Base-by-base conservation (phyloP, 805 yeast species). In the Naumovozyma castellii region DNA sequence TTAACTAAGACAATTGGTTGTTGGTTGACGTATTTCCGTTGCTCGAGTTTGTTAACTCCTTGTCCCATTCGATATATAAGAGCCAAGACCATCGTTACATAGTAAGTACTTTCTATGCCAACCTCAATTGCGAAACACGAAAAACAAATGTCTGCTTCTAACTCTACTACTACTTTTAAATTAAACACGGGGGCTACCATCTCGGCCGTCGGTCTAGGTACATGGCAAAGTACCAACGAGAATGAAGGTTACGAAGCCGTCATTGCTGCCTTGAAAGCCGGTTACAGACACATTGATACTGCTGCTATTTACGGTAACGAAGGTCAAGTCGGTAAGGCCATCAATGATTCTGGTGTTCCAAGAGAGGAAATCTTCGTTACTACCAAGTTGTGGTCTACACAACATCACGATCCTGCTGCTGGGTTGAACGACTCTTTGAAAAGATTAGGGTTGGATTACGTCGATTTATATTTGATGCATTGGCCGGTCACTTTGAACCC, bases 261-360 rank as follows among this genome's bases (percentile, higher is more conserved):
- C 35, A 57, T 64, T 36, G 53, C 68, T 27, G 94, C 94, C 6
- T 56, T 80, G 43, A 61, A 78, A 47, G 53, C 57, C 28, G 90
- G 90, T 22, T 81, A 81, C 65, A 71, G 76, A 48, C 94, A 84
- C 59, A 78, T 84, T 47, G 94, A 84, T 60, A 75, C 85, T 17
- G 92, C 94, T 25, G 75, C 77, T 31, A 68, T 70, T 36, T 84
- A 83, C 62, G 65, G 68, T 8, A 82, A 81, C 53, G 90, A 83
- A 59, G 76, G 57, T 37, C 73, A 71, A 38, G 80, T 81, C 37
- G 84, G 85, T 17, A 61, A 60, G 43, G 78, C 74, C 19, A 66
- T 72, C 37, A 69, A 61, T 40, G 78, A 75, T 38, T 62, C 79
- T 34, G 82, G 80, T 12, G 65, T 81, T 25, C 75, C 78, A 43